Percentiles rank a stretch among this genome's conserved stretches.
phyloP scores from a whole-genome alignment of 2,329 filamentous ascomycete genomes.

The Nemania sp. region DNA sequence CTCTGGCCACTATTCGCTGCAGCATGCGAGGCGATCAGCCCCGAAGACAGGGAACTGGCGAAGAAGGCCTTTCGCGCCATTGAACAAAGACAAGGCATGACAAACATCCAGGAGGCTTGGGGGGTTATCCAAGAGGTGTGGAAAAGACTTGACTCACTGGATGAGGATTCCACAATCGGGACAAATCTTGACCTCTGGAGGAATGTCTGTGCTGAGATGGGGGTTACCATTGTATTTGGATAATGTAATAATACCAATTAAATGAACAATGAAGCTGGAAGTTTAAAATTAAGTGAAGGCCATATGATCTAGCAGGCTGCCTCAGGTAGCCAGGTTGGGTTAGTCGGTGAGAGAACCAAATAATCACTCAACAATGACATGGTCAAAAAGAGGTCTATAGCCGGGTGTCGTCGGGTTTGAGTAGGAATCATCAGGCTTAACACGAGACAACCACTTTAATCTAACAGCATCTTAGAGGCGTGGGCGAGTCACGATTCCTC shows the following conservation, averaged over 20 bases:
- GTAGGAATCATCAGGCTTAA: not conserved
- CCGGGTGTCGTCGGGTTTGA: not conserved
- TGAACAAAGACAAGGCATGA: slow-evolving; percentile 71
- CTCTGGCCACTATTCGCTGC: slow-evolving; percentile 75
- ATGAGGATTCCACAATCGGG: slow-evolving; percentile 43
- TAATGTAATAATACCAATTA: slow-evolving; percentile 48
- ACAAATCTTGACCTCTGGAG: slow-evolving; percentile 63
- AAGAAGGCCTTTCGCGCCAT: slow-evolving; percentile 64
- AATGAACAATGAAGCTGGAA: not conserved
- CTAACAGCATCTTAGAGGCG: not conserved
- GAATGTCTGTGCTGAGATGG: slow-evolving; percentile 68
- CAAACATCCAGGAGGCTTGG: slow-evolving; percentile 72
- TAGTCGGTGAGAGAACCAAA: not conserved
- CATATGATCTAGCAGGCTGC: not conserved
- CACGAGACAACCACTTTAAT: not conserved
- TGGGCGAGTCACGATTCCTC: not conserved
- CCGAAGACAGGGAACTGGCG: slow-evolving; percentile 64
- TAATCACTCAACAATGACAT: not conserved
- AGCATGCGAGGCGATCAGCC: slow-evolving; percentile 67
- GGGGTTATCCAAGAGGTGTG: slow-evolving; percentile 72
- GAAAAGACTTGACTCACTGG: slow-evolving; percentile 59
- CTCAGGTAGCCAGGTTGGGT: not conserved
- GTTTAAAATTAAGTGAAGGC: not conserved
- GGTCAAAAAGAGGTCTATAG: not conserved
- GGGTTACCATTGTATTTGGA: slow-evolving; percentile 70